Conservation (phyloP, 2,329 filamentous ascomycete species). For the Xylariaceae sp. region DNA sequence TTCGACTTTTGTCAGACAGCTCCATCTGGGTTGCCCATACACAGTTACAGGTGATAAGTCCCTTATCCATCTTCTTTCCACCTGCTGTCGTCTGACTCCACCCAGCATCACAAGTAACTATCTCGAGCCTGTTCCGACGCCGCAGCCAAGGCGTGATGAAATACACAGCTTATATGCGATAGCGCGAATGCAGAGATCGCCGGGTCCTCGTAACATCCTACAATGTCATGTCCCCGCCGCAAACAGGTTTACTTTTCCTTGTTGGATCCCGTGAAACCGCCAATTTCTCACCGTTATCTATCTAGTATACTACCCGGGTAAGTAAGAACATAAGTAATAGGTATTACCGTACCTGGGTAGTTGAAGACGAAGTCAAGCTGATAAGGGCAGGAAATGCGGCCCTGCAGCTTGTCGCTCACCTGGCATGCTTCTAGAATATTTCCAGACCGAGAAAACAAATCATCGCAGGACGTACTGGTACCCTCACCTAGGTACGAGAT, state of each 20-base stretch:
- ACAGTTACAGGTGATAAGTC: constrained; percentile 7
- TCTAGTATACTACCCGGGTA: too few species aligned
- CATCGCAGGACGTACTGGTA: constrained; percentile 3
- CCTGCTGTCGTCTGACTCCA: constrained; percentile 12
- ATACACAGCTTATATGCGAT: neutral
- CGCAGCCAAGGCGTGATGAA: constrained; percentile 12
- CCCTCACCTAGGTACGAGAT: neutral
- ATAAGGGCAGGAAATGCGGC: constrained; percentile 9
- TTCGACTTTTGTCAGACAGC: neutral
- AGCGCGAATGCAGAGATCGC: constrained; percentile 10
- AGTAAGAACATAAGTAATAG: too few species aligned
- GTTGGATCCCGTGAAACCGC: constrained; percentile 1
- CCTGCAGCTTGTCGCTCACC: constrained; percentile 2
- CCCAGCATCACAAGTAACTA: constrained; percentile 13
- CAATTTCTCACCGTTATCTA: too few species aligned
- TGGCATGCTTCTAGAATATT: constrained; percentile 22
- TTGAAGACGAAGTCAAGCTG: neutral
- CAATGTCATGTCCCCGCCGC: neutral
- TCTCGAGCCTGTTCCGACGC: constrained; percentile 6
- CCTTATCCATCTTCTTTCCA: constrained; percentile 12
- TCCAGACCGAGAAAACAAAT: constrained; percentile 16
- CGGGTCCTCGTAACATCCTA: constrained; percentile 4
- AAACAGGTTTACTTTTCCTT: neutral
- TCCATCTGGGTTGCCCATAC: constrained; percentile 3
- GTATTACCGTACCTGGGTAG: neutral